Conservation (phyloP, 176 grass and related monocot species). For the Elaeis guineensis region DNA sequence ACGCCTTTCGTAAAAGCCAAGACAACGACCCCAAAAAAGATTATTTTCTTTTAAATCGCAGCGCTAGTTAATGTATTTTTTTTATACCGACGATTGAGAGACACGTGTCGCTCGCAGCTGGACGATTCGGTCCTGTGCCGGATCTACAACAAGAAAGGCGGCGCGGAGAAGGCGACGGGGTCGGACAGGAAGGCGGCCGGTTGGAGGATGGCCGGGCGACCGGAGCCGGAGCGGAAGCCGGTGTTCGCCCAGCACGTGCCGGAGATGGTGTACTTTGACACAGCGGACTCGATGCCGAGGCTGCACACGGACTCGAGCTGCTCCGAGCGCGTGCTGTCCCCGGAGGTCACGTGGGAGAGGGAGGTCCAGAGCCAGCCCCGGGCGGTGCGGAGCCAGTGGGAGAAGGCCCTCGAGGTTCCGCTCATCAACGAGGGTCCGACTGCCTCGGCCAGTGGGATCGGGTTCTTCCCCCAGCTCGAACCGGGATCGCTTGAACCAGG, state of each 20-base stretch:
- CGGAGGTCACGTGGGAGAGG: slow-evolving; percentile 54
- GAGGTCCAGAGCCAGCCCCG: slow-evolving; percentile 98
- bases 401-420: slow-evolving; percentile 47
- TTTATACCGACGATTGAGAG: slow-evolving; percentile 5
- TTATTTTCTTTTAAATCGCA: no score
- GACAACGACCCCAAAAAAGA: no score
- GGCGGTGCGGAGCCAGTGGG: slow-evolving; percentile 56
- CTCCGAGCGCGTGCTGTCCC: slow-evolving; percentile 83
- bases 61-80: neutral
- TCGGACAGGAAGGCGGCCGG: slow-evolving; percentile 25
- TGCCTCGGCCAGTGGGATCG: neutral
- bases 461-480: slow-evolving; percentile 26
- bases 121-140: slow-evolving; percentile 13
- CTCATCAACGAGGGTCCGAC: neutral
- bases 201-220: slow-evolving; percentile 1
- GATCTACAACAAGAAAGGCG: slow-evolving; percentile 25
- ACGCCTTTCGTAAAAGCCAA: no score
- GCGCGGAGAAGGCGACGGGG: slow-evolving; percentile 19
- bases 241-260: slow-evolving; percentile 8
- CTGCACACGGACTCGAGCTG: slow-evolving; percentile 94
- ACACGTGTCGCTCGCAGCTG: slow-evolving; percentile 14
- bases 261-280: slow-evolving; percentile 65
- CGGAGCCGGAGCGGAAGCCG: slow-evolving; percentile 54
- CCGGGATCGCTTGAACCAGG: slow-evolving; percentile 5
- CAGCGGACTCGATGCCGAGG: slow-evolving; percentile 85